Evolutionary conservation across 805 yeast species (phyloP).

Genomic region (Metschnikowia henanensis): DNA sequence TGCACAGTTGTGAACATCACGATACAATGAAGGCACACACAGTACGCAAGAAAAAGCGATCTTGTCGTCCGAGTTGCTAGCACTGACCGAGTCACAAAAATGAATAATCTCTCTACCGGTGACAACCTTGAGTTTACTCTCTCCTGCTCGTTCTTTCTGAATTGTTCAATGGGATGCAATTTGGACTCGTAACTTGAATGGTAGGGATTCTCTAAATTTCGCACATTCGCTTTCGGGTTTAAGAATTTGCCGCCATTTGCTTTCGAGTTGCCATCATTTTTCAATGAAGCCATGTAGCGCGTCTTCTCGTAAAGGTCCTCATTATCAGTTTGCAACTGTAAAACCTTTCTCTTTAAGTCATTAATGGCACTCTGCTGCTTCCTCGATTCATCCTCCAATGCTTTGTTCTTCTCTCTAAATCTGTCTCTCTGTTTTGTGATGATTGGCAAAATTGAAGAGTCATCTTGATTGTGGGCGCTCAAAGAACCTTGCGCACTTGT

Average conservation of each 20-base stretch:
- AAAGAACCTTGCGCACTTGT: constrained; percentile 24
- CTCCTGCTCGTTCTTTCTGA: constrained; percentile 75
- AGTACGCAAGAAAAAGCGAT: constrained; percentile 69
- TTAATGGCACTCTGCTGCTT: constrained; percentile 51
- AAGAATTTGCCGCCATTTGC: constrained; percentile 16
- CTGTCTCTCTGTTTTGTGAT: constrained; percentile 95
- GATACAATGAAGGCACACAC: constrained; percentile 70
- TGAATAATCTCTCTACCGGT: constrained; percentile 76
- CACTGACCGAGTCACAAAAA: constrained; percentile 70
- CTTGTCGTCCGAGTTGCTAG: constrained; percentile 73
- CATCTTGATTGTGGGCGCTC: constrained; percentile 37
- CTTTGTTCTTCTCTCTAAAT: constrained; percentile 78
- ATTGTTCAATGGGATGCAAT: constrained; percentile 80
- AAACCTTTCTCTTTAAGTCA: constrained; percentile 65
- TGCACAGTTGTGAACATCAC: constrained; percentile 65
- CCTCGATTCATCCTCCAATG: constrained; percentile 79
- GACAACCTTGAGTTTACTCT: constrained; percentile 70
- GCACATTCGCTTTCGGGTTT: constrained; percentile 31
- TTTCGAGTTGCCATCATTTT: constrained; percentile 10
- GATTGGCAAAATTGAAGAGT: constrained; percentile 69
- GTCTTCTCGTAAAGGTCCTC: constrained; percentile 77
- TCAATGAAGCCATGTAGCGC: constrained; percentile 60
- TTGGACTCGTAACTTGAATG: constrained; percentile 70
- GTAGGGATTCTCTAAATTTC: constrained; percentile 58
- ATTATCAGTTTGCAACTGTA: constrained; percentile 68